Conservation (phyloP, 768 basidiomycete species). For the Pluteus cervinus region DNA sequence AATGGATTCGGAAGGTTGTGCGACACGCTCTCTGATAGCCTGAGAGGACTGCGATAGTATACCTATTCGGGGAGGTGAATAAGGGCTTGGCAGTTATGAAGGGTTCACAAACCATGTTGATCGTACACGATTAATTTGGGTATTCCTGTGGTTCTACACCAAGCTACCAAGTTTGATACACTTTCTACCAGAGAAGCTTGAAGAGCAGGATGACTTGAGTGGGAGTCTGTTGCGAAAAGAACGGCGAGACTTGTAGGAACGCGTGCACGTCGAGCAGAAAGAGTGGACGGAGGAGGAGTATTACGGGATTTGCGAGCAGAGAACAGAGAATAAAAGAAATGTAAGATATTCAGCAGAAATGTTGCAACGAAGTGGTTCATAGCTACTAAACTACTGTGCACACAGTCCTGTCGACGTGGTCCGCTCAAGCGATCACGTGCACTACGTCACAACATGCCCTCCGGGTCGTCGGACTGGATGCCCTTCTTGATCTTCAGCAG, state of each 20-base stretch:
- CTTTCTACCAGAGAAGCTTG: conserved; percentile 45
- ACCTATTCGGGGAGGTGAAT: conserved; percentile 22
- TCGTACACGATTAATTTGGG: conserved; percentile 68
- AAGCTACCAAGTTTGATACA: conserved; percentile 44
- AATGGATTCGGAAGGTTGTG: conserved; percentile 14
- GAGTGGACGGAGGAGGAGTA: conserved; percentile 39
- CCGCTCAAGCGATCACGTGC: background rate
- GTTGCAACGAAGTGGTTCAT: conserved; percentile 43
- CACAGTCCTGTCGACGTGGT: conserved; percentile 12
- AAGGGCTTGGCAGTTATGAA: background rate
- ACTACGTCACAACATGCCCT: conserved; percentile 4
- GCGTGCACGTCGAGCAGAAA: conserved; percentile 47
- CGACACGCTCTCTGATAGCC: conserved; percentile 33
- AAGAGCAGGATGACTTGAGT: conserved; percentile 24
- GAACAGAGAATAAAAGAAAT: conserved; percentile 47
- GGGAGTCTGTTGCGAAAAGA: conserved; percentile 45
- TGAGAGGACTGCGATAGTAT: conserved; percentile 32
- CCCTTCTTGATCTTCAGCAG: conserved; percentile 85
- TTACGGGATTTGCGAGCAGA: conserved; percentile 34
- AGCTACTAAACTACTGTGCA: conserved; percentile 4
- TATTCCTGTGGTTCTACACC: conserved; percentile 63
- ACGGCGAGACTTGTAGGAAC: conserved; percentile 64
- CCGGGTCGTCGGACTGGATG: conserved; percentile 44
- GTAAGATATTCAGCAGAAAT: conserved; percentile 47
- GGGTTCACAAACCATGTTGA: conserved; percentile 45